Base-by-base conservation (phyloP, 345 rosid genomes). In the Pistacia integerrima region DNA sequence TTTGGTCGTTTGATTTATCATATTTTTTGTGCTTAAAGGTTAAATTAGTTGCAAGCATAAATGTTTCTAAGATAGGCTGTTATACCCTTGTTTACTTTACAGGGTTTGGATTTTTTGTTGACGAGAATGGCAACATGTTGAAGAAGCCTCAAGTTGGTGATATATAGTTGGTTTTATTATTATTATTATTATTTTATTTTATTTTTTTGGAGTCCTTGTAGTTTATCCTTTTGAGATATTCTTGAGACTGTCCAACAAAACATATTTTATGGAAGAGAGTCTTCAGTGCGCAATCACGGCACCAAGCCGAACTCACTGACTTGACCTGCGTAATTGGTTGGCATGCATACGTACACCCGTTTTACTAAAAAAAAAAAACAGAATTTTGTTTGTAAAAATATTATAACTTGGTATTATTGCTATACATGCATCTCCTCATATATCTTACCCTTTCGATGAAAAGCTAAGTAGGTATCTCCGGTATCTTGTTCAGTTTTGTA, bases 71-170 rank as follows among this genome's bases (percentile, higher is more conserved):
- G 74, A 11, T 38, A 41, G 12, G 36, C 22, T 55, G 30, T 13
- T 35, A 16, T 62, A n/a, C 46, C 46, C 8, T 25, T 73, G 63
- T 82, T 73, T 11, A 16, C 48, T 25, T 44, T 48, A 54, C 87
- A 93, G 97, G 98, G 79, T 94, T 92, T 79, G 98, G 98, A 16
- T 93, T 94, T 82, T 90, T 80, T 51, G 88, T 94, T 70, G 93
- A 90, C 78, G 90, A 84, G 46, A 73, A 83, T 16, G 95, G 95
- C 67, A 83, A 80, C 80, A 84, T 94, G 90, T 52, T 88, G 75
- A 94, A 94, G 90, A 94, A 90, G 69, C 95, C 95, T 82, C 97
- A 94, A 80, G 97, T 94, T 75, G 56, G 87, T 86, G 73, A 65
- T 67, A 25, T 48, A 25, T 48, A 7, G 41, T 18, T 38, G 59